phyloP scores from a whole-genome alignment of 192 early-diverging fungal species.

The Rhizoclosmatium globosum region DNA sequence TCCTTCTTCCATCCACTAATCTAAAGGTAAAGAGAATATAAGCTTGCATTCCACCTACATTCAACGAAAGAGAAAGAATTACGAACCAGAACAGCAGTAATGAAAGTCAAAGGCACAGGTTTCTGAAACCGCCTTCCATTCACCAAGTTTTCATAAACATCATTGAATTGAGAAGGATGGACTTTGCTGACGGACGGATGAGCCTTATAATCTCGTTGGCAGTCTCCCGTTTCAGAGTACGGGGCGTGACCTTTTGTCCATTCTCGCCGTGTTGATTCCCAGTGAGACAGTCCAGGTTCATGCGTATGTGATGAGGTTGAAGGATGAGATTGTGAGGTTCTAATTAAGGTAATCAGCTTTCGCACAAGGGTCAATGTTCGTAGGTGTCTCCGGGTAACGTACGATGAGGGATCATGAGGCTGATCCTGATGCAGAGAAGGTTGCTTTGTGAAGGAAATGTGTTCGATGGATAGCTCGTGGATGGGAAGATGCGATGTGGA shows the following conservation, averaged over 20 bases:
- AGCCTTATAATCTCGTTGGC: slow-evolving; percentile 37
- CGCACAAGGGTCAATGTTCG: background rate
- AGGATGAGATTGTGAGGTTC: background rate
- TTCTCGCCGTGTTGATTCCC: slow-evolving; percentile 41
- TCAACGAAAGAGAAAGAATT: background rate
- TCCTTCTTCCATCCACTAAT: slow-evolving; percentile 59
- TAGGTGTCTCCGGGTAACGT: background rate
- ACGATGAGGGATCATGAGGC: background rate
- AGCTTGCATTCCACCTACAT: background rate
- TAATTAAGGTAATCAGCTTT: background rate
- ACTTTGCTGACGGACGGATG: slow-evolving; percentile 48
- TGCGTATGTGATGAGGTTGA: slow-evolving; percentile 1
- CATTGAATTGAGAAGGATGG: slow-evolving; percentile 51
- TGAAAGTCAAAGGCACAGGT: slow-evolving; percentile 56
- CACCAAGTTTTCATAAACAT: slow-evolving; percentile 53
- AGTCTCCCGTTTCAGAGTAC: slow-evolving; percentile 39
- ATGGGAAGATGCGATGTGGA: background rate
- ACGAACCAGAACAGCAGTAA: slow-evolving; percentile 51
- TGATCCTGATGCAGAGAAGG: background rate
- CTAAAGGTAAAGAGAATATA: slow-evolving; percentile 30
- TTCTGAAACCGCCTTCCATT: slow-evolving; percentile 55
- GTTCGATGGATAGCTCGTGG: background rate
- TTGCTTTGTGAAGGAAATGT: background rate
- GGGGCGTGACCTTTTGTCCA: slow-evolving; percentile 53
- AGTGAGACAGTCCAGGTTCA: slow-evolving; percentile 38